phyloP scores from a whole-genome alignment of 106 monocot species.

The Allium sativum region DNA sequence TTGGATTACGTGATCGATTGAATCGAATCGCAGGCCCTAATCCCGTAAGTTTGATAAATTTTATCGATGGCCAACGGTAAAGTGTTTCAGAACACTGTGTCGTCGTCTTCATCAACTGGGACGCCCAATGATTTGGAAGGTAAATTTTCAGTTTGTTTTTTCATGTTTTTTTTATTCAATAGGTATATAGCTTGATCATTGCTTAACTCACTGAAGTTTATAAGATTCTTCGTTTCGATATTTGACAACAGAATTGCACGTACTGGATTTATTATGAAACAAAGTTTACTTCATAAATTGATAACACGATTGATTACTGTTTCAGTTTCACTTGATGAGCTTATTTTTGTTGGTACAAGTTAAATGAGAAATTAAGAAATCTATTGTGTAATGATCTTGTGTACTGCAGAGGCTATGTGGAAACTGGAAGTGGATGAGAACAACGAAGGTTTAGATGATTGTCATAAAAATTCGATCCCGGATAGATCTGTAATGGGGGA shows the following conservation, averaged over 20 bases:
- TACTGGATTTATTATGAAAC: too few relatives aligned
- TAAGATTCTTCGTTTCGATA: neutral
- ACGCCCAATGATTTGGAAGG: constrained; percentile 10
- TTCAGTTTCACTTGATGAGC: neutral
- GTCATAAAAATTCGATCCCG: constrained; percentile 19
- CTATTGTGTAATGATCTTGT: too few relatives aligned
- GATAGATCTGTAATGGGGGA: constrained; percentile 52
- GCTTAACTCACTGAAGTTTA: neutral
- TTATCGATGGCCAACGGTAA: constrained; percentile 18
- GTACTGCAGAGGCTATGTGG: constrained; percentile 21
- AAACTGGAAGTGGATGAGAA: constrained; percentile 15
- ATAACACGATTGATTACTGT: too few relatives aligned
- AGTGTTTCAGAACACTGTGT: constrained; percentile 15
- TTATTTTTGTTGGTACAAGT: neutral
- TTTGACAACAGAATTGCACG: too few relatives aligned
- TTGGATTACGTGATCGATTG: neutral
- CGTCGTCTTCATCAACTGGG: constrained; percentile 14
- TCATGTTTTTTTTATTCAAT: too few relatives aligned
- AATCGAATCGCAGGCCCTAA: constrained; percentile 3
- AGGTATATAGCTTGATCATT: too few relatives aligned
- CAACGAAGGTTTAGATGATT: constrained; percentile 4
- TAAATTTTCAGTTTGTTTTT: constrained; percentile 1
- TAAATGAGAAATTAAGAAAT: too few relatives aligned
- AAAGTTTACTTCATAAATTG: too few relatives aligned
- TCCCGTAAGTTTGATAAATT: neutral